phyloP scores from a whole-genome alignment of 2,329 filamentous ascomycete genomes.

The Endoconidiophora polonica region DNA sequence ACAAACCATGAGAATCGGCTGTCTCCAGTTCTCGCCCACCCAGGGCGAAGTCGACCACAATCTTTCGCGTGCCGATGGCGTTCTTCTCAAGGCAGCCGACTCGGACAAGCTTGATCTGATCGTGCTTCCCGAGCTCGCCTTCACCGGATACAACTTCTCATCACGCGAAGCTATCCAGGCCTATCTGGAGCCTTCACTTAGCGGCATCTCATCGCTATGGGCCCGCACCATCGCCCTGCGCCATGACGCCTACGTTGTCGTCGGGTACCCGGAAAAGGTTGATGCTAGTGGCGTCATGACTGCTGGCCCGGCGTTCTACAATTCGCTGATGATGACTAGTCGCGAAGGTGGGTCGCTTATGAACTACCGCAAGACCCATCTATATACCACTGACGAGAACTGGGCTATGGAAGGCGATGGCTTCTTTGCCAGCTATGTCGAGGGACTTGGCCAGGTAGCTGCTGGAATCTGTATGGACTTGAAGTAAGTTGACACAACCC shows the following conservation, averaged over 20 bases:
- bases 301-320: slow-evolving; percentile 35
- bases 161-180: slow-evolving; percentile 50
- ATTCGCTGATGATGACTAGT: slow-evolving; percentile 36
- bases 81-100: slow-evolving; percentile 31
- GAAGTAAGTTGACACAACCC: slow-evolving; percentile 29
- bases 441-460: slow-evolving; percentile 32
- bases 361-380: slow-evolving; percentile 42
- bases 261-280: slow-evolving; percentile 59
- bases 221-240: slow-evolving; percentile 48
- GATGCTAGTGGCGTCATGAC: slow-evolving; percentile 35
- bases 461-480: slow-evolving; percentile 51
- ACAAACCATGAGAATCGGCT: slow-evolving; percentile 46
- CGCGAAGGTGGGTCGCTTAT: slow-evolving; percentile 41
- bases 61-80: slow-evolving; percentile 46
- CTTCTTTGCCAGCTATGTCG: slow-evolving; percentile 30
- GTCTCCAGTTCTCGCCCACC: slow-evolving; percentile 55
- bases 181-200: slow-evolving; percentile 47
- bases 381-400: slow-evolving; percentile 40
- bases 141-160: slow-evolving; percentile 65
- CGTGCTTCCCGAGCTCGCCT: slow-evolving; percentile 60
- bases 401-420: slow-evolving; percentile 39
- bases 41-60: slow-evolving; percentile 57
- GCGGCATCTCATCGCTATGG: slow-evolving; percentile 56
- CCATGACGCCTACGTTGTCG: slow-evolving; percentile 49
- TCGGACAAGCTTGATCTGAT: slow-evolving; percentile 37